Evolutionary conservation across 768 basidiomycete genomes (phyloP).

Genomic region (Amanita polypyramis): DNA sequence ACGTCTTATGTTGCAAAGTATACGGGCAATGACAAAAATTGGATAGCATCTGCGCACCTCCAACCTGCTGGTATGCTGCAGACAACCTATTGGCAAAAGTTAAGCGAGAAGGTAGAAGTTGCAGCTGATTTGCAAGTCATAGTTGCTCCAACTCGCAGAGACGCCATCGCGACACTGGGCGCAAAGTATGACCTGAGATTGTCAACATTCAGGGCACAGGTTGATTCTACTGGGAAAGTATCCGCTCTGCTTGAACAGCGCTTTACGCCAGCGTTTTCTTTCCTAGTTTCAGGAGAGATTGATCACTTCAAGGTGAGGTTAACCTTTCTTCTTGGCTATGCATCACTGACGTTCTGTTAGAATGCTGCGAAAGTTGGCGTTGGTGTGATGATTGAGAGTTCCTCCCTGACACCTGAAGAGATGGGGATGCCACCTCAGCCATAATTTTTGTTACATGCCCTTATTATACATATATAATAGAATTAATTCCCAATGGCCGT

Average conservation of each 20-base stretch:
- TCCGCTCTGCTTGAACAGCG: slow-evolving; percentile 92
- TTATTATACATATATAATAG: slow-evolving; percentile 19
- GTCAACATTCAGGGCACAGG: slow-evolving; percentile 88
- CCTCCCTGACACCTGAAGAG: slow-evolving; percentile 72
- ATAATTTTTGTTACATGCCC: slow-evolving; percentile 19
- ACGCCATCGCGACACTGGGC: slow-evolving; percentile 88
- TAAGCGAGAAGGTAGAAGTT: slow-evolving; percentile 95
- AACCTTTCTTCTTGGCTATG: slow-evolving; percentile 2
- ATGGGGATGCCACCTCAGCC: slow-evolving; percentile 57
- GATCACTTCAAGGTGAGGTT: slow-evolving; percentile 89
- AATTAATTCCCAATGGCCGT: slow-evolving; percentile 12
- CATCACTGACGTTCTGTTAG: slow-evolving; percentile 28
- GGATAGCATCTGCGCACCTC: slow-evolving; percentile 90
- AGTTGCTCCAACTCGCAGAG: slow-evolving; percentile 69
- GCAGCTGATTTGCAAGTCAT: slow-evolving; percentile 86
- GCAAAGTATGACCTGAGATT: slow-evolving; percentile 95
- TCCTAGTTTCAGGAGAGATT: slow-evolving; percentile 92
- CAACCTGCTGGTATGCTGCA: slow-evolving; percentile 78
- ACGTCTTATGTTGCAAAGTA: slow-evolving; percentile 78
- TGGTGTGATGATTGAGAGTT: slow-evolving; percentile 95
- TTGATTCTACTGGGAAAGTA: slow-evolving; percentile 93
- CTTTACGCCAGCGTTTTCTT: slow-evolving; percentile 90
- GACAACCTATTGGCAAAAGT: slow-evolving; percentile 93
- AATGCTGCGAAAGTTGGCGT: slow-evolving; percentile 92
- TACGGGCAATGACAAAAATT: slow-evolving; percentile 59